These are phyloP conservation scores for Ophiostoma ulmi DNA, from an alignment of 2,329 filamentous ascomycete genomes.

Conservation along the genomic window DNA sequence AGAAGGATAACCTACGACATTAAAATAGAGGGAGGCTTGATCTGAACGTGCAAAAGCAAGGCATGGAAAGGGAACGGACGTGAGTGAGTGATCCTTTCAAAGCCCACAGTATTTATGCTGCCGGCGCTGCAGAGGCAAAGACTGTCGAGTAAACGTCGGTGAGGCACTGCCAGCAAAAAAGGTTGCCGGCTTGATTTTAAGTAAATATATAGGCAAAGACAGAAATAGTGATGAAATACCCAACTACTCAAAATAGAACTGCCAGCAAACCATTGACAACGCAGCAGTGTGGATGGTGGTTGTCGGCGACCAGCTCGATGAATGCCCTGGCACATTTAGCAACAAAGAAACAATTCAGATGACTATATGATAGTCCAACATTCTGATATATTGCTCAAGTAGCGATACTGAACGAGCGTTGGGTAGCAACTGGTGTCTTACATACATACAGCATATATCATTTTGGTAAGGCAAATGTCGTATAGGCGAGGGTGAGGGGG, in stretches of 20 bases:
- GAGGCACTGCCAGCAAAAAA: neutral
- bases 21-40: neutral
- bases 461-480: neutral
- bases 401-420: neutral
- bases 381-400: neutral
- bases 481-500: neutral
- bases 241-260: neutral
- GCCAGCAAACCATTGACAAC: neutral
- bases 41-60: neutral
- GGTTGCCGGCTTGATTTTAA: neutral
- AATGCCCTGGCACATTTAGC: neutral
- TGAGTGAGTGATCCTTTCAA: neutral
- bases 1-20: neutral
- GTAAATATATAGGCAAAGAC: neutral
- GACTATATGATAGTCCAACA: too few species aligned
- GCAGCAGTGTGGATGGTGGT: neutral
- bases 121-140: neutral
- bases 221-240: neutral
- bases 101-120: neutral
- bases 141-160: neutral
- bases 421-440: constrained; percentile 2
- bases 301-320: neutral
- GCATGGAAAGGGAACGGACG: neutral
- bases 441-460: neutral
- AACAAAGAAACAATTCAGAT: too few species aligned